Base-by-base conservation (phyloP, 345 rosid species). In the Eucalyptus cladocalyx region DNA sequence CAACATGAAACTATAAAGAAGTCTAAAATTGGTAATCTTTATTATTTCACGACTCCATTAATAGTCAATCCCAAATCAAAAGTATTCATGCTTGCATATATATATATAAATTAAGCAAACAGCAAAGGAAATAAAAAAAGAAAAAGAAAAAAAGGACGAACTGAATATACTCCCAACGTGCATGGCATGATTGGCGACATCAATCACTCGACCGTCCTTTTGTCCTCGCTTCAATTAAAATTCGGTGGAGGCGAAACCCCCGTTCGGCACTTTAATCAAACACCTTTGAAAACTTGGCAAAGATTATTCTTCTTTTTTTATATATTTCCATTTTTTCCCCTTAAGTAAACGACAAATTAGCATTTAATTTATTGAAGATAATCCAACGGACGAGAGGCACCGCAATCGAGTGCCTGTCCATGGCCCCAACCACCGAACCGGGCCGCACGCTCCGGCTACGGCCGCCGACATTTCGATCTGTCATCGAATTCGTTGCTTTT, bases 141-240 rank as follows among this genome's bases (percentile, higher is more conserved):
- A 9, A 34, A 34, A 17, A 2, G 1, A n/a, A 15, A 17, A 32
- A 21, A 6, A 11, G 24, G 16, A 37, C 5, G 28, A 11, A 37
- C 24, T 76, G 30, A 76, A 72, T 76, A 65, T 50, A 49, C 65
- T 15, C 37, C 42, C 60, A 86, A 92, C 93, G 91, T 93, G 94
- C 91, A 43, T n/a, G 67, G n/a, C 93, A 92, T 93, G 60, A 93
- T 89, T 89, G 92, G 87, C 43, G 76, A 11, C 28, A 16, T 43
- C 62, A 86, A 87, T 43, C 12, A 43, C 80, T 19, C 69, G 24
- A n/a, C 9, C 23, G 37, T 81, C 88, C 69, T 87, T 87, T 85
- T 65, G 47, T 89, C 87, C 89, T 72, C 89, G 40, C 17, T 14
- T 53, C 60, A 34, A 49, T 45, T 15, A 45, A 45, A 48, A 86